A percentile compares a stretch with the other conserved stretches of the same genome.
Evolutionary conservation across 495 filamentous ascomycete genomes (phyloP).

Genomic region (Xylaria venustula): DNA sequence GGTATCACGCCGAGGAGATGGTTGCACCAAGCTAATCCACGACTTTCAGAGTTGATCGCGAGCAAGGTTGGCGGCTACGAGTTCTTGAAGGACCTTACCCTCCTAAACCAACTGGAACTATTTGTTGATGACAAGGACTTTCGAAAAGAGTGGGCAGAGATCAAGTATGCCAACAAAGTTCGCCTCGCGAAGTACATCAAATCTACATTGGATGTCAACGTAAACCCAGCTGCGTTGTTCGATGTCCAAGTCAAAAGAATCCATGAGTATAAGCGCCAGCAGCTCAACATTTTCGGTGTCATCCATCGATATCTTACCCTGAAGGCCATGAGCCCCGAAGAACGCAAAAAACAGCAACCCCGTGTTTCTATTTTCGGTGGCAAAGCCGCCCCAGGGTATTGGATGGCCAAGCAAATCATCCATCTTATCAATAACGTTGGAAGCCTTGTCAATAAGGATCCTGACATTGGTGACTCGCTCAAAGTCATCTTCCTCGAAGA

Average conservation of each 20-base stretch:
- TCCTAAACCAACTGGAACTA: slow-evolving; percentile 77
- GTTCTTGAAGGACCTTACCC: slow-evolving; percentile 84
- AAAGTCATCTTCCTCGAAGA: slow-evolving; percentile 98
- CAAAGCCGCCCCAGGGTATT: slow-evolving; percentile 96
- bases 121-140: slow-evolving; percentile 83
- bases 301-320: slow-evolving; percentile 92
- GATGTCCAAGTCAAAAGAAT: slow-evolving; percentile 99
- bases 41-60: slow-evolving; percentile 86
- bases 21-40: slow-evolving; percentile 96
- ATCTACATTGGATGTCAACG: slow-evolving; percentile 68
- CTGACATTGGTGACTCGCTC: slow-evolving; percentile 86
- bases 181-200: slow-evolving; percentile 89
- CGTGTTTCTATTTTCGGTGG: slow-evolving; percentile 96
- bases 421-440: slow-evolving; percentile 94
- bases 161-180: slow-evolving; percentile 70
- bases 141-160: slow-evolving; percentile 86
- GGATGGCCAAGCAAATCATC: slow-evolving; percentile 99
- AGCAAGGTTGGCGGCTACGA: slow-evolving; percentile 79
- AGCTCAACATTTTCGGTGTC: slow-evolving; percentile 97
- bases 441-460: slow-evolving; percentile 85
- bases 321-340: slow-evolving; percentile 78
- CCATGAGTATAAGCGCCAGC: slow-evolving; percentile 98
- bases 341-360: slow-evolving; percentile 85
- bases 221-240: slow-evolving; percentile 87
- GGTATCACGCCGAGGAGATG: slow-evolving; percentile 93